Percentiles rank a stretch among this genome's conserved stretches.
Conservation (phyloP, 208 protist genomes). For the Blechomonas ayalai region DNA sequence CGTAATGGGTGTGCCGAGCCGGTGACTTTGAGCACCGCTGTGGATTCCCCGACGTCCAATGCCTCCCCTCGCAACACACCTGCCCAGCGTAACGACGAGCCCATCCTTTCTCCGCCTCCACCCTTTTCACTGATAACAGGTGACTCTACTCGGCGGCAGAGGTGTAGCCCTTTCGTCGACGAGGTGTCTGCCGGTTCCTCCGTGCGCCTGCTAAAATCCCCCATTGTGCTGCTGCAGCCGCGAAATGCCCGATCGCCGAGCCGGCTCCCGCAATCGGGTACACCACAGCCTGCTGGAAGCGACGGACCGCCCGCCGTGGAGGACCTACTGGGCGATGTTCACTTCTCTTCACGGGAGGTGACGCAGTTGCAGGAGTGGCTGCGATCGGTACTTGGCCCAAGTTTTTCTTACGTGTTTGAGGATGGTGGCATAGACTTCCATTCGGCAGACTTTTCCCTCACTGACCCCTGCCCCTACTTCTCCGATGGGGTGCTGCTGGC, state of each 20-base stretch:
- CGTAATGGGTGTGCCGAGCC: too few species aligned
- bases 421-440: slow-evolving; percentile 33
- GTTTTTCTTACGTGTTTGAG: slow-evolving; percentile 38
- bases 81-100: too few species aligned
- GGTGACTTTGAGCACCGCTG: too few species aligned
- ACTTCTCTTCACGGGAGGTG: slow-evolving; percentile 5
- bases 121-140: too few species aligned
- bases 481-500: slow-evolving; percentile 72
- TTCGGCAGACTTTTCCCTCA: background rate
- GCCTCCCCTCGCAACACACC: too few species aligned
- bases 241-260: background rate
- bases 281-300: background rate
- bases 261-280: background rate
- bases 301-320: too few species aligned
- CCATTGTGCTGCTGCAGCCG: too few species aligned
- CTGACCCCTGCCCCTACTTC: slow-evolving; percentile 34
- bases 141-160: too few species aligned
- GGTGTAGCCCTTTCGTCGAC: too few species aligned
- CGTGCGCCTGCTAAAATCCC: too few species aligned
- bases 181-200: background rate
- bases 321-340: background rate
- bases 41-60: too few species aligned
- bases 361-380: slow-evolving; percentile 32
- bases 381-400: slow-evolving; percentile 20
- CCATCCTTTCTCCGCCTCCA: too few species aligned